Evolutionary conservation across 345 rosid genomes (phyloP).

Genomic region (Populus alba): DNA sequence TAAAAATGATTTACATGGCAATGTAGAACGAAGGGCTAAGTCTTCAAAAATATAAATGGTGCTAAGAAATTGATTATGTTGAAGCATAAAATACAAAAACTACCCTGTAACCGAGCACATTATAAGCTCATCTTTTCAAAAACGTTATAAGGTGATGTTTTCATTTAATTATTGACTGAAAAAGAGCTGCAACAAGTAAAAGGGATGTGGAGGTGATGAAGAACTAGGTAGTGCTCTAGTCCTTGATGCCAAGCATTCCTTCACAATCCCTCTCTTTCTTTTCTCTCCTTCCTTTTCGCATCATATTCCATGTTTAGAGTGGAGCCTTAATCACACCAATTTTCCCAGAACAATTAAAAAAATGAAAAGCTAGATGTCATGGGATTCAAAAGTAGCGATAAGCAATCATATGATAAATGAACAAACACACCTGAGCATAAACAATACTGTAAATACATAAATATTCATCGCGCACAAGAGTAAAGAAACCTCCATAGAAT

Average conservation of each 20-base stretch:
- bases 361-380: background rate
- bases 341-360: background rate
- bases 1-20: too few species aligned
- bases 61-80: background rate
- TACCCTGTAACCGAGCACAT: background rate
- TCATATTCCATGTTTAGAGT: constrained; percentile 18
- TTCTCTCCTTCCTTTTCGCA: background rate
- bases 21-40: too few species aligned
- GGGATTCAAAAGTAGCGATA: background rate
- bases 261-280: constrained; percentile 8
- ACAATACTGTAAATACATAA: background rate
- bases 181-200: background rate
- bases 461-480: background rate
- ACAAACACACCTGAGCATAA: background rate
- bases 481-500: background rate
- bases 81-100: background rate
- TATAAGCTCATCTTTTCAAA: background rate
- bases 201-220: background rate
- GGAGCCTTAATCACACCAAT: constrained; percentile 4
- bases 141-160: background rate
- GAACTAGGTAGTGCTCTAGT: background rate
- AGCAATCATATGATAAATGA: background rate
- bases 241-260: constrained; percentile 27
- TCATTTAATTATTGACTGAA: constrained; percentile 4
- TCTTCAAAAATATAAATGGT: background rate